Evolutionary conservation across 2,329 filamentous ascomycete species (phyloP).

Genomic region (Xylariaceae sp.): DNA sequence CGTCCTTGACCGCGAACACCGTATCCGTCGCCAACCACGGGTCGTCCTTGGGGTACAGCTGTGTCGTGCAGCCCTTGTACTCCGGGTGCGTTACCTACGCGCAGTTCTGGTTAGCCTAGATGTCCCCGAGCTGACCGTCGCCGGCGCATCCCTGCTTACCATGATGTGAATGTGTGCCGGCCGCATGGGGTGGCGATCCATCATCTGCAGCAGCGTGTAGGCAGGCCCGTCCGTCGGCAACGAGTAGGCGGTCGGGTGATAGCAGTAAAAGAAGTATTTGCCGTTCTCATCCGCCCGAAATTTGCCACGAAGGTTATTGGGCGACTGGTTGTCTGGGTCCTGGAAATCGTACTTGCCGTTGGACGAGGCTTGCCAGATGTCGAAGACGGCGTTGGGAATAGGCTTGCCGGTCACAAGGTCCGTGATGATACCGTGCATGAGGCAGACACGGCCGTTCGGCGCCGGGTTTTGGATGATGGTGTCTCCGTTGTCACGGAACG

Average conservation of each 20-base stretch:
- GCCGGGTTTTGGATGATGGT: constrained; percentile 61
- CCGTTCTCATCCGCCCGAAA: constrained; percentile 68
- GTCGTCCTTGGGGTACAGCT: constrained; percentile 69
- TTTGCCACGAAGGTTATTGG: constrained; percentile 74
- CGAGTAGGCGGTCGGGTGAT: constrained; percentile 69
- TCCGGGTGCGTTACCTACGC: constrained; percentile 51
- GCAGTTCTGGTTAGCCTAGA: background rate
- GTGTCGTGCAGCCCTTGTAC: constrained; percentile 69
- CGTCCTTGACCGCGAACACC: constrained; percentile 52
- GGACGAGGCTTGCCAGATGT: constrained; percentile 73
- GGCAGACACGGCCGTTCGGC: constrained; percentile 55
- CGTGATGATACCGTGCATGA: constrained; percentile 66
- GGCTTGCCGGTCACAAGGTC: constrained; percentile 43
- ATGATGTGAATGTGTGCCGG: constrained; percentile 51
- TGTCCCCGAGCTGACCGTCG: no score
- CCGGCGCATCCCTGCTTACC: constrained; percentile 28
- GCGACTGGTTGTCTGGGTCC: constrained; percentile 65
- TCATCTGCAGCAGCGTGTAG: constrained; percentile 38
- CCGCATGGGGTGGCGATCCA: constrained; percentile 47
- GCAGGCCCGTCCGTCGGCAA: constrained; percentile 59
- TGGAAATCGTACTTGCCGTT: constrained; percentile 77
- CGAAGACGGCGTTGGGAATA: constrained; percentile 65
- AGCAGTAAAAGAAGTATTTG: constrained; percentile 70
- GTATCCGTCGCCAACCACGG: constrained; percentile 55
- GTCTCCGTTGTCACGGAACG: constrained; percentile 64